Percentiles rank a stretch among this genome's conserved stretches.
phyloP scores from a whole-genome alignment of 179 eudicot genomes.

The Silene coronaria region DNA sequence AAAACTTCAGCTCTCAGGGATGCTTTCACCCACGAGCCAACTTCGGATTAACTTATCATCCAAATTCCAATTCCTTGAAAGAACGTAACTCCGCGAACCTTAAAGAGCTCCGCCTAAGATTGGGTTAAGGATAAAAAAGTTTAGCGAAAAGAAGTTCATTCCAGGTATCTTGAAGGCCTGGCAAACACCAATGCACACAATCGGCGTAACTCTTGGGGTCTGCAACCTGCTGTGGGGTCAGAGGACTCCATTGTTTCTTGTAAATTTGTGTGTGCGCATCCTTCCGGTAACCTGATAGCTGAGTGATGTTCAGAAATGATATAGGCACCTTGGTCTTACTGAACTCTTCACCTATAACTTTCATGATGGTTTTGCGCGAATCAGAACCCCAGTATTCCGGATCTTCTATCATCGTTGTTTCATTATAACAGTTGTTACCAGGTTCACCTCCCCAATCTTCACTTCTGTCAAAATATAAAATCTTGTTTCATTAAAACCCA shows the following conservation, averaged over 20 bases:
- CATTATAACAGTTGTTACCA: constrained; percentile 65
- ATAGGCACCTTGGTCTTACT: constrained; percentile 51
- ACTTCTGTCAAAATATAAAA: constrained; percentile 39
- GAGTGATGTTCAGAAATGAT: constrained; percentile 70
- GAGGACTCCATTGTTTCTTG: constrained; percentile 74
- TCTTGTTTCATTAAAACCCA: not conserved
- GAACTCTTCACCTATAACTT: constrained; percentile 54
- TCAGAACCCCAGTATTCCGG: constrained; percentile 73
- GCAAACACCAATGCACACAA: constrained; percentile 87
- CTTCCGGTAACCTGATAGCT: constrained; percentile 58
- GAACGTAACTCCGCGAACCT: too few species aligned
- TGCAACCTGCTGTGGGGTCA: constrained; percentile 60
- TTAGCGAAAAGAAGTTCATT: constrained; percentile 70
- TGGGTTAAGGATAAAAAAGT: constrained; percentile 57
- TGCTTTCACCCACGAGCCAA: constrained; percentile 14
- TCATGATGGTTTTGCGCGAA: constrained; percentile 55
- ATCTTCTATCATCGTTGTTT: constrained; percentile 58
- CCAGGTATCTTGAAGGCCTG: constrained; percentile 87
- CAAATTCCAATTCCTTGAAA: too few species aligned
- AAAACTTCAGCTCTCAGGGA: not conserved
- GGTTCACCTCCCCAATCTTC: constrained; percentile 71
- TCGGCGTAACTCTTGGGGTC: constrained; percentile 77
- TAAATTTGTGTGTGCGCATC: constrained; percentile 85
- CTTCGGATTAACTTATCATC: not conserved
- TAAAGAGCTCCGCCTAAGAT: too few species aligned